These are phyloP conservation scores for Lathyrus aphaca DNA, from an alignment of 306 rosid genomes.

Conservation along the genomic window DNA sequence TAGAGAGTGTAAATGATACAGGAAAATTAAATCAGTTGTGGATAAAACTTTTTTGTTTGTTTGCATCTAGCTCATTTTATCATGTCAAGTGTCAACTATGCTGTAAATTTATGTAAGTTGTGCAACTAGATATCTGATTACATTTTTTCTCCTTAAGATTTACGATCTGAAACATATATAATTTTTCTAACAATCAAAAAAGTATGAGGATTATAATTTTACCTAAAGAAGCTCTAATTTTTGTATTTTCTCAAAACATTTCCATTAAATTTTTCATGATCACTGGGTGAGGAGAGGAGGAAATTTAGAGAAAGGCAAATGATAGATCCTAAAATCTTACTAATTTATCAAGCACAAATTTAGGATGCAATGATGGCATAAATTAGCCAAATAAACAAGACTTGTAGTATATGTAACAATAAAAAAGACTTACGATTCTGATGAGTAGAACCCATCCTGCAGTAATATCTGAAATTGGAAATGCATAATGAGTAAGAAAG, in stretches of 20 bases:
- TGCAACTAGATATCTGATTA: slow-evolving; percentile 9
- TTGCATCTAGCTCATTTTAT: slow-evolving; percentile 9
- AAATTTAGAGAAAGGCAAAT: not conserved
- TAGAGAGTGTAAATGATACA: slow-evolving; percentile 16
- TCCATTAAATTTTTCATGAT: not conserved
- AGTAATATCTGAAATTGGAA: slow-evolving; percentile 70
- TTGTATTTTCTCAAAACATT: slow-evolving; percentile 10
- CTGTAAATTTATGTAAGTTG: slow-evolving; percentile 2
- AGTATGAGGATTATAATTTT: not conserved
- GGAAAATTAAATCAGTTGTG: slow-evolving; percentile 5
- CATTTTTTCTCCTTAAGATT: slow-evolving; percentile 16
- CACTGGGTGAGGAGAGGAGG: not conserved
- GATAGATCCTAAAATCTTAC: not conserved
- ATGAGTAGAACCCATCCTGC: slow-evolving; percentile 74
- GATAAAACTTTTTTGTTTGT: not conserved
- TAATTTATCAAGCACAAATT: slow-evolving; percentile 10
- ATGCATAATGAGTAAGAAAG: slow-evolving; percentile 40
- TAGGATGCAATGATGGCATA: slow-evolving; percentile 4
- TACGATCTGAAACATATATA: slow-evolving; percentile 4
- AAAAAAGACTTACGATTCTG: slow-evolving; percentile 57
- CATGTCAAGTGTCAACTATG: not conserved
- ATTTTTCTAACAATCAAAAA: slow-evolving; percentile 9
- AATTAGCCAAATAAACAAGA: slow-evolving; percentile 21
- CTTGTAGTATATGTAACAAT: not conserved
- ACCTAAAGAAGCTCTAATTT: slow-evolving; percentile 1